A percentile compares a stretch with the other conserved stretches of the same genome.
Conservation (phyloP, 2,329 filamentous ascomycete genomes). For the Aspergillus fischeri region DNA sequence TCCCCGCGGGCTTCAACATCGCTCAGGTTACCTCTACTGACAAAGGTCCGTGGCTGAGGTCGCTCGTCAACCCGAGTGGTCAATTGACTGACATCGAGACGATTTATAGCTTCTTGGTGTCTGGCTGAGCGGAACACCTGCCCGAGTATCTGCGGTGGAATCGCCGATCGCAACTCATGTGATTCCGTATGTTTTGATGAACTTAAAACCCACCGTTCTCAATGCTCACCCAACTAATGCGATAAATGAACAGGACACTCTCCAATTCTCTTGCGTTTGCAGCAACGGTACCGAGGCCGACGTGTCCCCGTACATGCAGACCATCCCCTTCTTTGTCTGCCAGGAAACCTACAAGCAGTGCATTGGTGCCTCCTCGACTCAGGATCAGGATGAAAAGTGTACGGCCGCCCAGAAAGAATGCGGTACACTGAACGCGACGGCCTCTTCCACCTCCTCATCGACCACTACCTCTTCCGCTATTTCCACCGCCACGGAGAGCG, state of each 20-base stretch:
- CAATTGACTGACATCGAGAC: background rate
- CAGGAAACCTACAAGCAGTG: slow-evolving; percentile 49
- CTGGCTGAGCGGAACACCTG: slow-evolving; percentile 56
- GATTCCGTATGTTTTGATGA: slow-evolving; percentile 47
- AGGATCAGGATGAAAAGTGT: slow-evolving; percentile 47
- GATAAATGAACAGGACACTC: slow-evolving; percentile 37
- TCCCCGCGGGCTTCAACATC: slow-evolving; percentile 42
- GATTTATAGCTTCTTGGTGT: slow-evolving; percentile 52
- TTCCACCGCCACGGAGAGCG: slow-evolving; percentile 15
- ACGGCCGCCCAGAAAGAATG: slow-evolving; percentile 43
- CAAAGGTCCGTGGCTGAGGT: slow-evolving; percentile 23
- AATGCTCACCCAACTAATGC: slow-evolving; percentile 10
- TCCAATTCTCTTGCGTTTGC: slow-evolving; percentile 58
- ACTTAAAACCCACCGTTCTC: background rate
- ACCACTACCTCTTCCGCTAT: slow-evolving; percentile 22
- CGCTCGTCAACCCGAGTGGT: background rate
- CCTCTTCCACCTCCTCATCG: slow-evolving; percentile 24
- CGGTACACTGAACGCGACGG: slow-evolving; percentile 47
- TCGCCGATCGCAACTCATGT: slow-evolving; percentile 51
- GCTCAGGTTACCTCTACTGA: slow-evolving; percentile 33
- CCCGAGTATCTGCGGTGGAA: slow-evolving; percentile 55
- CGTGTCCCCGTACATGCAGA: slow-evolving; percentile 53
- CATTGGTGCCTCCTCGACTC: slow-evolving; percentile 38
- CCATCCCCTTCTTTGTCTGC: slow-evolving; percentile 60
- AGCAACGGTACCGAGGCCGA: slow-evolving; percentile 52